Evolutionary conservation across 805 yeast genomes (phyloP), one percentile per base, ranked within the genome.

Genomic region (Ogataea thermomethanolica): DNA sequence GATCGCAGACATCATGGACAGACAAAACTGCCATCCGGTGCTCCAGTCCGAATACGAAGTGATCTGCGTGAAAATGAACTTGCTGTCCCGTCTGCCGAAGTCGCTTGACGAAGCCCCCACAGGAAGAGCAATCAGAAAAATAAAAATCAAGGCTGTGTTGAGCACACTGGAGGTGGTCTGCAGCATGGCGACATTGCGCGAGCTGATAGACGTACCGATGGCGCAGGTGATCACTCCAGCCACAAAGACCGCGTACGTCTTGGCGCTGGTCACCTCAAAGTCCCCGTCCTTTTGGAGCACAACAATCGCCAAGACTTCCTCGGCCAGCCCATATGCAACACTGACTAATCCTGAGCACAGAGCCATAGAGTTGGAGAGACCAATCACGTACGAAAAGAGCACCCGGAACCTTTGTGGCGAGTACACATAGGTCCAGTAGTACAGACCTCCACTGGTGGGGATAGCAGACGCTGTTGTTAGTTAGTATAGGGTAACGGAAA

Each of bases 401-500:
- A 73, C 72, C 50, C 75, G 68, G 22, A 66, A 53, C 3, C 53
- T 50, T 35, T 68, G 73, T 3, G 87, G 89, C 12, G 88, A 77
- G 54, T 78, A 81, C 53, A 77, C 72, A 58, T 71, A 77, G 2
- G 85, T 76, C 80, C 84, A 79, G 59, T 74, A 78, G 55, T 80
- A 83, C 28, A 83, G 64, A 3, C 90, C 90, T 37, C 90, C 90
- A 17, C 83, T 75, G 1, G 89, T 82, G 21, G 91, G 90, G 46
- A 79, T 73, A 1, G 87, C 74, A 28, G 81, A 73, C 0, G 83
- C 85, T 47, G 22, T 27, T 27, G 17, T 35, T 32, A 22, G 22
- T n/a, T n/a, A n/a, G n/a, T n/a, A n/a, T n/a, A n/a, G n/a, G n/a
- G n/a, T n/a, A n/a, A n/a, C n/a, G n/a, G n/a, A n/a, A n/a, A n/a